These are phyloP conservation scores for Waltergamsia citrina DNA, from an alignment of 2,329 filamentous ascomycete genomes.

Conservation along the genomic window DNA sequence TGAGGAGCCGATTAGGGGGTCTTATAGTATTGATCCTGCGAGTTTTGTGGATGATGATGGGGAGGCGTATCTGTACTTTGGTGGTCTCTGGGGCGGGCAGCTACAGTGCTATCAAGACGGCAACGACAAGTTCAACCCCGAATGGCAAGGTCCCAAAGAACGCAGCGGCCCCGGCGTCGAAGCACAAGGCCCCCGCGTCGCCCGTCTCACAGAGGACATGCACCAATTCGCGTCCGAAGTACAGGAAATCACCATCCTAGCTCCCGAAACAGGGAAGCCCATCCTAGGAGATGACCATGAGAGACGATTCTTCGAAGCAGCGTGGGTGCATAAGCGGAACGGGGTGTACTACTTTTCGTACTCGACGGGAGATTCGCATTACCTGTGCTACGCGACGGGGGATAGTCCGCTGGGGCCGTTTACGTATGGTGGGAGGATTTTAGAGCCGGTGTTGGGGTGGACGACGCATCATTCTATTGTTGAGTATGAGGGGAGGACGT, in stretches of 20 bases:
- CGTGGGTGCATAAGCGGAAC: conserved; percentile 67
- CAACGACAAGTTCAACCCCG: conserved; percentile 43
- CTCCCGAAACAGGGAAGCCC: conserved; percentile 47
- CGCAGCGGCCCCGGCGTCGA: conserved; percentile 41
- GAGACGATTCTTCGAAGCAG: conserved; percentile 69
- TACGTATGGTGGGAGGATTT: conserved; percentile 58
- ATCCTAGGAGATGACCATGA: conserved; percentile 61
- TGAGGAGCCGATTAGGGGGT: conserved; percentile 53
- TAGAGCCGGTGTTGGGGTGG: conserved; percentile 73
- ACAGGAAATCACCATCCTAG: conserved; percentile 54
- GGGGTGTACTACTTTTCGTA: conserved; percentile 69
- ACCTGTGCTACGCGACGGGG: conserved; percentile 58
- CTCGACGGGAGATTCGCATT: conserved; percentile 72
- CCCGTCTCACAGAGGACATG: conserved; percentile 56
- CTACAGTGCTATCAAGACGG: conserved; percentile 63
- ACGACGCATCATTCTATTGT: conserved; percentile 75
- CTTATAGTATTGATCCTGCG: conserved; percentile 70
- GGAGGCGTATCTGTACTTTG: conserved; percentile 51
- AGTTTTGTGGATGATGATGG: conserved; percentile 54
- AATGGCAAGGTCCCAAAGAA: conserved; percentile 48
- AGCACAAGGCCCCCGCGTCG: conserved; percentile 60
- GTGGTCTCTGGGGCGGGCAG: conserved; percentile 74
- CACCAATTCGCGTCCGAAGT: conserved; percentile 44
- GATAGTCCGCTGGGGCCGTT: conserved; percentile 61
- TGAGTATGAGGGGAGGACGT: conserved; percentile 64